These are phyloP conservation scores for Russula olivacea DNA, from an alignment of 768 basidiomycete species.

Conservation along the genomic window DNA sequence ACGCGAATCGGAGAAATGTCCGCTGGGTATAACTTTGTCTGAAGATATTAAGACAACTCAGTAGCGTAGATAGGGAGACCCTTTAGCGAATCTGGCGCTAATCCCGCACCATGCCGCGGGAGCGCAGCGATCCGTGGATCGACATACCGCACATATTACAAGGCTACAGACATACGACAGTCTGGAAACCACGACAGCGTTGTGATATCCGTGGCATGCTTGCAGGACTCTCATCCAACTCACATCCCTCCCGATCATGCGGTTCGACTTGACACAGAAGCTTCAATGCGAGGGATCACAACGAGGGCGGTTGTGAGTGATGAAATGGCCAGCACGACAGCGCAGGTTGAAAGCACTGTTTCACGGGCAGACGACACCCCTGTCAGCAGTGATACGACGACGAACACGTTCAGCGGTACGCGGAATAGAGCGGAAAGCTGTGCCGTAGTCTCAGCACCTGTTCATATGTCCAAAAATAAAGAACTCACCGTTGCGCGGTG, in stretches of 20 bases:
- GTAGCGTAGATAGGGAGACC: neutral
- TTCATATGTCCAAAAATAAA: neutral
- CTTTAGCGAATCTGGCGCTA: neutral
- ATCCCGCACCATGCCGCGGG: neutral
- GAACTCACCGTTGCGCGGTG: constrained; percentile 62
- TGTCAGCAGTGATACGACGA: constrained; percentile 60
- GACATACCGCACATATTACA: neutral
- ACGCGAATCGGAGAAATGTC: constrained; percentile 2
- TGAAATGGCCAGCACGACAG: constrained; percentile 52
- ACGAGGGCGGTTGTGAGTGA: constrained; percentile 51
- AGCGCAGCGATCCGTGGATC: constrained; percentile 1
- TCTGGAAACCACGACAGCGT: neutral
- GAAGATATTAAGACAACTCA: neutral
- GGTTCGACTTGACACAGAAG: constrained; percentile 5
- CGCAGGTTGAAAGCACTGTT: constrained; percentile 53
- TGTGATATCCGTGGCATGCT: neutral
- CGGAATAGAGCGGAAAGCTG: constrained; percentile 67
- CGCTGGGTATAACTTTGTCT: constrained; percentile 1
- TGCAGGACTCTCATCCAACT: neutral
- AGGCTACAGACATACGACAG: neutral
- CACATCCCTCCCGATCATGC: constrained; percentile 29
- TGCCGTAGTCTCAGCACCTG: neutral
- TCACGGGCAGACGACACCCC: constrained; percentile 61
- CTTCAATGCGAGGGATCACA: constrained; percentile 30
- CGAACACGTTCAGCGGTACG: constrained; percentile 69